Evolutionary conservation across 352 stramenopile species (phyloP).

Genomic region (Globisporangium splendens): DNA sequence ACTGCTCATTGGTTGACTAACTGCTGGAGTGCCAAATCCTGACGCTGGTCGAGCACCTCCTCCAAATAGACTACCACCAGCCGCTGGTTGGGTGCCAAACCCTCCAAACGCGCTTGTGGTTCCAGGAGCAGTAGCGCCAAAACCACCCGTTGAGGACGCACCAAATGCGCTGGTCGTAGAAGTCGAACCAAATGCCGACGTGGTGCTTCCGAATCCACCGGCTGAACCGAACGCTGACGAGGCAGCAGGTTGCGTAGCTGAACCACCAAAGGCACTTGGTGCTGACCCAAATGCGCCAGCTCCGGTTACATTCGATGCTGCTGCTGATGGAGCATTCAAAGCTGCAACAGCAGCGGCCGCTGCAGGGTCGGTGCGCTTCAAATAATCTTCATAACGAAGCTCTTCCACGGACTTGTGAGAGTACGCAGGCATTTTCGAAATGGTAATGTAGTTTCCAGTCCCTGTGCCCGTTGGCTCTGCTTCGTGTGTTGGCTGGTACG

Average conservation of each 20-base stretch:
- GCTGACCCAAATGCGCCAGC: conserved; percentile 38
- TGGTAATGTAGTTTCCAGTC: conserved; percentile 43
- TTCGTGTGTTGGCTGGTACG: conserved; percentile 67
- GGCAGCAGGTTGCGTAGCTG: conserved; percentile 13
- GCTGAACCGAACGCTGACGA: conserved; percentile 42
- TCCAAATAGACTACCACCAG: conserved; percentile 36
- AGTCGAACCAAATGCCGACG: conserved; percentile 33
- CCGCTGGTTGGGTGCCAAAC: conserved; percentile 45
- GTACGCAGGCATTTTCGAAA: conserved; percentile 38
- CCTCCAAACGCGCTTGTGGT: conserved; percentile 32
- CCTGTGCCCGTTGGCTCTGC: conserved; percentile 55
- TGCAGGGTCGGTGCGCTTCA: conserved; percentile 33
- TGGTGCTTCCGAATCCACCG: conserved; percentile 25
- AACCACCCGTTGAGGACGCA: conserved; percentile 15
- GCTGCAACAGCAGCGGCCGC: conserved; percentile 32
- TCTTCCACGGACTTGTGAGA: conserved; percentile 39
- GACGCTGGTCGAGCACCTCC: conserved; percentile 27
- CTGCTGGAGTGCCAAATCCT: conserved; percentile 16
- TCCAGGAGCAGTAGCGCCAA: conserved; percentile 17
- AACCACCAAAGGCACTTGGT: conserved; percentile 20
- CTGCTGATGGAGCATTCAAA: conserved; percentile 36
- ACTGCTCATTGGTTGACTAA: conserved; percentile 14
- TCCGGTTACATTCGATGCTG: conserved; percentile 26
- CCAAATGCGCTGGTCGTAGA: conserved; percentile 34
- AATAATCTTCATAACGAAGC: conserved; percentile 41